These are phyloP conservation scores for Yamadazyma paraphyllophila DNA, from an alignment of 805 yeast species.

Conservation along the genomic window DNA sequence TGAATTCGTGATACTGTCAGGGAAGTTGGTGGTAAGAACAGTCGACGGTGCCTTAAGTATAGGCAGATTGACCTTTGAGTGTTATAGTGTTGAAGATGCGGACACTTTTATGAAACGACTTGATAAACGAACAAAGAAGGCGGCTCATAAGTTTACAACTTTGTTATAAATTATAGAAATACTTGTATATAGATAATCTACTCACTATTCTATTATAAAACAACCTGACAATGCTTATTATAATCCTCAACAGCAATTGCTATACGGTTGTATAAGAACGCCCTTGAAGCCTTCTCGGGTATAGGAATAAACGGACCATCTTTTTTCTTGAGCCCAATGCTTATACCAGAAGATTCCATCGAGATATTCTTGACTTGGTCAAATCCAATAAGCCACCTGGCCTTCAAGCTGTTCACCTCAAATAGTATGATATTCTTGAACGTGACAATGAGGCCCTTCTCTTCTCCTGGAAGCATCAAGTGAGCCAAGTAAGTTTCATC, in stretches of 20 bases:
- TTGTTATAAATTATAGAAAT: not conserved
- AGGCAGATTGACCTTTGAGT: constrained; percentile 51
- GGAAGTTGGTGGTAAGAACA: constrained; percentile 41
- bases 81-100: constrained; percentile 47
- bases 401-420: constrained; percentile 54
- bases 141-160: constrained; percentile 8
- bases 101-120: constrained; percentile 42
- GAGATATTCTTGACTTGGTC: constrained; percentile 67
- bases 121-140: constrained; percentile 46
- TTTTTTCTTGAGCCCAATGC: constrained; percentile 56
- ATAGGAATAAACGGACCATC: constrained; percentile 70
- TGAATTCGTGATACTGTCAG: constrained; percentile 1
- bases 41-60: constrained; percentile 40
- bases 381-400: constrained; percentile 72
- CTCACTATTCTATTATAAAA: too few species aligned
- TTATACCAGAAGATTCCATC: constrained; percentile 76
- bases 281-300: constrained; percentile 61
- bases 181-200: not conserved
- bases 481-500: constrained; percentile 83
- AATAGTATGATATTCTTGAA: constrained; percentile 67
- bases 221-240: constrained; percentile 66
- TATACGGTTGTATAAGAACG: constrained; percentile 67
- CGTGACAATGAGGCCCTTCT: constrained; percentile 73
- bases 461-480: constrained; percentile 76
- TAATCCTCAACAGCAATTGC: constrained; percentile 78